Conservation (phyloP, 2,329 filamentous ascomycete genomes). For the Sporothrix curviconia region DNA sequence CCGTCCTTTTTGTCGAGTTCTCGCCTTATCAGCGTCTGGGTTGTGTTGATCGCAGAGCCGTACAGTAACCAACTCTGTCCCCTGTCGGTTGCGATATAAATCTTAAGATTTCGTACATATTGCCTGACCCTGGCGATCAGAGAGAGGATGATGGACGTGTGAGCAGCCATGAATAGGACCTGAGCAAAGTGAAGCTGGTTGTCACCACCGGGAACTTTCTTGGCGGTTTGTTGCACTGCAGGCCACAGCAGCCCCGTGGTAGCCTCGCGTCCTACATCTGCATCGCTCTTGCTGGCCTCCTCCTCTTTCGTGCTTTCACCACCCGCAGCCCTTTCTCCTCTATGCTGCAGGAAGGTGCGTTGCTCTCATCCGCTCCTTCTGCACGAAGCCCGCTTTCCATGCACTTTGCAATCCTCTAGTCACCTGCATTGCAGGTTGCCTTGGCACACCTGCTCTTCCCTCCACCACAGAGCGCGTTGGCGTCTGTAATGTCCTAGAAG, state of each 20-base stretch:
- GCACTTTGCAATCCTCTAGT: not conserved
- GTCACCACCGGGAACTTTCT: too few species aligned
- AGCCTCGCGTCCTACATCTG: not conserved
- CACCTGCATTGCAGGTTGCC: not conserved
- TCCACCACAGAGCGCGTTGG: not conserved
- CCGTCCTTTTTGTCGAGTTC: not conserved
- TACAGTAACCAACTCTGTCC: too few species aligned
- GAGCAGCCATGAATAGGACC: too few species aligned
- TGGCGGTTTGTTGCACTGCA: constrained; percentile 1
- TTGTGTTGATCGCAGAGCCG: too few species aligned
- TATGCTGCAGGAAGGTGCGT: not conserved
- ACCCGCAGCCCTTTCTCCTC: not conserved
- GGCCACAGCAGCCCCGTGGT: constrained; percentile 1
- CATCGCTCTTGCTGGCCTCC: not conserved
- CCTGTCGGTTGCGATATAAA: too few species aligned
- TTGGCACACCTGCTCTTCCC: not conserved
- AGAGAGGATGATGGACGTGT: not conserved
- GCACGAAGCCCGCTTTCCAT: not conserved
- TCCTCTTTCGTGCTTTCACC: not conserved
- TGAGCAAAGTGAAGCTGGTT: too few species aligned
- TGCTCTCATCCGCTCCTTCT: not conserved
- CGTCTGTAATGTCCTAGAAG: too few species aligned
- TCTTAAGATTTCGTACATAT: not conserved
- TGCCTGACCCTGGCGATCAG: constrained; percentile 9
- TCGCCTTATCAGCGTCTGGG: too few species aligned